Base-by-base conservation (phyloP, 2,329 filamentous ascomycete species). In the Gaeumannomyces sp. region DNA sequence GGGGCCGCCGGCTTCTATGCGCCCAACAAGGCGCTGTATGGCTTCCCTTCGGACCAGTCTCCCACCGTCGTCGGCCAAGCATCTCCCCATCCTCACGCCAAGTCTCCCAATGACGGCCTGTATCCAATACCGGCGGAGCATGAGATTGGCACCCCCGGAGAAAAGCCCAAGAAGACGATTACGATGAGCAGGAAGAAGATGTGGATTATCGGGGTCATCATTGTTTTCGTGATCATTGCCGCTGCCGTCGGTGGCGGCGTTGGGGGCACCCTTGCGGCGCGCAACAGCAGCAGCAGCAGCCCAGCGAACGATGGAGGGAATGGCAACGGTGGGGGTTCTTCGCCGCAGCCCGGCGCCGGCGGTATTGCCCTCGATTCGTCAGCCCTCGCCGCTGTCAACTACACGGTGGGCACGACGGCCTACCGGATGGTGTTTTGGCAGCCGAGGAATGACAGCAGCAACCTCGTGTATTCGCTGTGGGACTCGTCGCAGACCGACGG, bases 401-500 rank as follows among this genome's bases (percentile, higher is more conserved):
- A 62, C 19, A 62, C 61, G 27, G 45, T 56, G 13, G 61, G 50
- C 27, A n/a, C 35, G 25, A 56, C 28, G n/a, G 45, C 29, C 3
- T 62, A 62, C 45, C 35, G 28, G 27, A 62, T 62, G 61, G 27
- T 56, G 27, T 56, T 62, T 29, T 62, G 61, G 61, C 61, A 62
- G 27, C 61, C 61, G 19, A 27, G 50, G 11, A 56, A 25, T 16
- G 50, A 27, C 61, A n/a, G 28, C 16, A 53, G 38, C 25, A 35
- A 62, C 4, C 28, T 62, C 25, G 45, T 45, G 50, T 62, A 62
- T 16, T 62, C 61, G 50, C 35, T 53, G 2, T 62, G 61, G 61
- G 45, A 62, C 27, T 53, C 57, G 57, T 28, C 61, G n/a, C 25
- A 38, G 10, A 7, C 11, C 22, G n/a, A 56, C 13, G 50, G n/a